Evolutionary conservation across 768 basidiomycete genomes (phyloP).

Genomic region (Auriscalpium vulgare): DNA sequence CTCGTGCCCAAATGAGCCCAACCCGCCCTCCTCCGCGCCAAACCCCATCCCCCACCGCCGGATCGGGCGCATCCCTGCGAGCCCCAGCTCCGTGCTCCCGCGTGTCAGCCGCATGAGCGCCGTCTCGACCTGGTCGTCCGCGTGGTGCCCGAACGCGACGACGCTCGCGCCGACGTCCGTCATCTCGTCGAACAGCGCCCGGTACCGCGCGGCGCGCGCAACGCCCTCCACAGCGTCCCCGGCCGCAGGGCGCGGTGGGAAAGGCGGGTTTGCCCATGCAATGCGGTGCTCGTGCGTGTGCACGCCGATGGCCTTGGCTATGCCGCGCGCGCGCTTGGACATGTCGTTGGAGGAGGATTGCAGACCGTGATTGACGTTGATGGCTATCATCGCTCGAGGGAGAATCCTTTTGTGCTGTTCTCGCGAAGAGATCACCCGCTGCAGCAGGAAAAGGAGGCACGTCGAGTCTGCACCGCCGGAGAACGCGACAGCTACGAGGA

Average conservation of each 20-base stretch:
- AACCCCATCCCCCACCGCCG: slow-evolving; percentile 78
- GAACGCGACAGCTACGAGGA: slow-evolving; percentile 56
- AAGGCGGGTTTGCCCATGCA: slow-evolving; percentile 49
- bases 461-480: slow-evolving; percentile 83
- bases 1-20: slow-evolving; percentile 37
- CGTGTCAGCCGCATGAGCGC: slow-evolving; percentile 58
- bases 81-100: slow-evolving; percentile 48
- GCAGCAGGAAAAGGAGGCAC: slow-evolving; percentile 64
- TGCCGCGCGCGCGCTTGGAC: slow-evolving; percentile 39
- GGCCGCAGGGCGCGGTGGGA: slow-evolving; percentile 37
- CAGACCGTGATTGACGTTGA: slow-evolving; percentile 65
- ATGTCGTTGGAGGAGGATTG: slow-evolving; percentile 50
- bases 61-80: slow-evolving; percentile 57
- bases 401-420: slow-evolving; percentile 4
- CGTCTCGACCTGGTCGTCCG: slow-evolving; percentile 81
- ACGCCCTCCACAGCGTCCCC: slow-evolving; percentile 40
- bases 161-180: slow-evolving; percentile 25
- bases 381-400: slow-evolving; percentile 36
- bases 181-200: slow-evolving; percentile 43
- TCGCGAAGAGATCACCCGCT: slow-evolving; percentile 16
- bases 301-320: slow-evolving; percentile 36
- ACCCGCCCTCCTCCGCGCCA: slow-evolving; percentile 19
- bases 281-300: slow-evolving; percentile 40
- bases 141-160: slow-evolving; percentile 69
- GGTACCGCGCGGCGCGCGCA: slow-evolving; percentile 55